Evolutionary conservation across 2,329 filamentous ascomycete genomes (phyloP).

Genomic region (Aspergillaceae sp.): DNA sequence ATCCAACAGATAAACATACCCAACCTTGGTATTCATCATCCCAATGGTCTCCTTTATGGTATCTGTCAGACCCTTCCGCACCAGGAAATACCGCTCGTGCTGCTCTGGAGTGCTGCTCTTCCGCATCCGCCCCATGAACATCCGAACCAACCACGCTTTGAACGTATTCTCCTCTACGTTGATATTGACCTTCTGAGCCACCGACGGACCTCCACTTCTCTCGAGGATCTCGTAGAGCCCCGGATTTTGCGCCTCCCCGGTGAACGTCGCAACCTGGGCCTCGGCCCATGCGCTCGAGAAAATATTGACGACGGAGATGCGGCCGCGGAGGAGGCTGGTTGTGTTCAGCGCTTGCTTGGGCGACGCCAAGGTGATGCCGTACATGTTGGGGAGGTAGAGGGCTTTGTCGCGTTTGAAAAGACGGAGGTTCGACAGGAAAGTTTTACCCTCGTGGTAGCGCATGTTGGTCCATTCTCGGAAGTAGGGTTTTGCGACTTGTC

Average conservation of each 20-base stretch:
- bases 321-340: constrained; percentile 63
- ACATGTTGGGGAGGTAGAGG: constrained; percentile 89
- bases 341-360: constrained; percentile 55
- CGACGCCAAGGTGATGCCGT: constrained; percentile 65
- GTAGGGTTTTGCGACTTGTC: constrained; percentile 75
- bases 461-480: constrained; percentile 94
- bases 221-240: constrained; percentile 57
- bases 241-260: constrained; percentile 57
- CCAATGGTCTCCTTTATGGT: constrained; percentile 52
- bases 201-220: constrained; percentile 38
- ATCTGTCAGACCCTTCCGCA: constrained; percentile 49
- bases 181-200: constrained; percentile 67
- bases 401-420: constrained; percentile 74
- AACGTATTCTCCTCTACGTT: constrained; percentile 79
- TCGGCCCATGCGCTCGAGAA: constrained; percentile 83
- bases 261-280: constrained; percentile 66
- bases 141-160: constrained; percentile 48
- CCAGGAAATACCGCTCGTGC: constrained; percentile 52
- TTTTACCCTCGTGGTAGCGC: constrained; percentile 75
- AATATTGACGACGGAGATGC: constrained; percentile 68
- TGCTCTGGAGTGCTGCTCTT: constrained; percentile 41
- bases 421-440: constrained; percentile 75
- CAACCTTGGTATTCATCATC: constrained; percentile 80
- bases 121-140: constrained; percentile 46
- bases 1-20: constrained; percentile 88